Base-by-base conservation (phyloP, 2,329 filamentous ascomycete genomes). In the Botrytis medusae region DNA sequence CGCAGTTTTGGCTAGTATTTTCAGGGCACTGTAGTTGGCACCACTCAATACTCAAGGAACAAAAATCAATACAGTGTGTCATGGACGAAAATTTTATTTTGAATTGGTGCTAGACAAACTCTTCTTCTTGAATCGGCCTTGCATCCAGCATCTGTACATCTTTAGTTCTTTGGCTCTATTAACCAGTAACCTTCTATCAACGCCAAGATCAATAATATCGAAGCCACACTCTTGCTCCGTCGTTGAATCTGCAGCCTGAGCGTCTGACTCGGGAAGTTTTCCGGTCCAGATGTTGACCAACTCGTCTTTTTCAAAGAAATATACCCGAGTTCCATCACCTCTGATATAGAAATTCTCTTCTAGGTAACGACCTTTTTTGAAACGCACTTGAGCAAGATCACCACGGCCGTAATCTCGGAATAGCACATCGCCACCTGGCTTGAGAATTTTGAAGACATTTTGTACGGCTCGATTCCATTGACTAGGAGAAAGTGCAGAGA, bases 61-160 rank as follows among this genome's bases (percentile, higher is more conserved):
- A n/a, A 64, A 34, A 37, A 46, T 34, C 14, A 68, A 29, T 22
- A 18, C 10, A 40, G 20, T 10, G 25, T 57, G 48, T 20, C n/a
- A 16, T 42, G 10, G 7, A 25, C 22, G 1, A 3, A 22, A 57
- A 42, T 20, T 57, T 68, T 57, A 69, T 5, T 57, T 44, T 69
- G 16, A 44, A 44, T 57, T 42, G 18, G 65, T 42, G 51, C 29
- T 37, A 57, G 65, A 34, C 65, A 57, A 44, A 29, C 37, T 44
- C 65, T 72, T 72, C 63, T 95, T 95, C 79, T 87, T 89, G 82
- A 96, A 97, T 6, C 90, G 89, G 44, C 92, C 93, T 83, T 97
- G 93, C 81, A 97, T 89, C 94, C 96, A 99, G 85, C 95, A 98
- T 75, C 96, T 90, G 83, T 98, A 98, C 96, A 99, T 99, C 84